Evolutionary conservation across 2,329 filamentous ascomycete species (phyloP), one percentile per base, ranked within the genome.

Genomic region (Penicillium sp.): DNA sequence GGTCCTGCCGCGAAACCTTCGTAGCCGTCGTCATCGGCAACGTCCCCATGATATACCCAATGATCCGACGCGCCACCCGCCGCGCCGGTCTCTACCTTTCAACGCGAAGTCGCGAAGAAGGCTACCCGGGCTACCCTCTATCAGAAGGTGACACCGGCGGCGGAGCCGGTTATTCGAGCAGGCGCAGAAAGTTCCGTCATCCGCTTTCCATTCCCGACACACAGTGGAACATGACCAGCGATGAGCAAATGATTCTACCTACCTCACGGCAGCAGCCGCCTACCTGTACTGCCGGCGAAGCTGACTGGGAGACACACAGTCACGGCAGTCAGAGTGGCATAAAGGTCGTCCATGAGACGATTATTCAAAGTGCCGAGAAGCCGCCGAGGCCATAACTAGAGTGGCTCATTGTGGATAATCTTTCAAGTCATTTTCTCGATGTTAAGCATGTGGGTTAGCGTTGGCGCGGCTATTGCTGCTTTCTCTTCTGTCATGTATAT

Each of bases 1-100:
- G 73, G 73, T 70, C 72, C 43, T 68, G 67, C 30, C 72, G 73
- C 44, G 73, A 75, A 56, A 72, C 73, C 30, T 75, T 75, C 41
- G 68, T 75, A 41, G 72, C 72, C 12, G 70, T 75, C 10, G 52
- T 75, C 18, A 69, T 75, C 48, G 64, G 65, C 43, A 75, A 76
- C 54, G 39, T 68, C 4, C 73, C 73, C 2, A 72, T 75, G 63
- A 69, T 75, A 44, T 73, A 73, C 53, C 69, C 67, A 0, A 49
- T 68, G 9, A 22, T 68, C 29, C 66, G 65, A 2, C 61, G 64
- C 1, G 27, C 60, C 1, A 58, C 59, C 8, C 60, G 52, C 8
- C 61, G 59, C 13, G 62, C 64, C 0, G 64, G 64, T 5, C 14
- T 60, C 11, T 65, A 64, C 38, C 50, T 67, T 5, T 54, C 50